Base-by-base conservation (phyloP, 768 basidiomycete species). In the Kwoniella mangroviensis region DNA sequence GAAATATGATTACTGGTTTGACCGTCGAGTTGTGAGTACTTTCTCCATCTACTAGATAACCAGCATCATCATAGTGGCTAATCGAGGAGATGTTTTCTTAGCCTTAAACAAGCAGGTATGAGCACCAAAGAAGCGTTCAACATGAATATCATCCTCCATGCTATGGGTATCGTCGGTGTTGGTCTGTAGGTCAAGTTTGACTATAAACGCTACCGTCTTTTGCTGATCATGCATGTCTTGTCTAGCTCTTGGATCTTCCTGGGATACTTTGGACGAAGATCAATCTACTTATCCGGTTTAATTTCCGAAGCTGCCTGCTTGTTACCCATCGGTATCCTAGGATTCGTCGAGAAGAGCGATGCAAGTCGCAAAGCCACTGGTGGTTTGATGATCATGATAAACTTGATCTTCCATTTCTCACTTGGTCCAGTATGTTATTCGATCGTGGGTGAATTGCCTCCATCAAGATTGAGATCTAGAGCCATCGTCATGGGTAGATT, bases 341-440 rank as follows among this genome's bases (percentile, higher is more conserved):
- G 75, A 24, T 70, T 41, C 49, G 40, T 74, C 55, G 52, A 57
- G 1, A 43, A 63, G 9, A 58, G 26, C 15, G 60, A 58, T 53
- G 12, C 65, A 21, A 41, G 42, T n/a, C 54, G 65, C 22, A 62
- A 66, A 34, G 73, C 68, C 0, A 67, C 67, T 9, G 77, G 77
- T 21, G 70, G 24, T 4, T 42, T 78, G 19, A 63, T 75, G 65
- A 73, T 76, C 43, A 43, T 74, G 60, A 73, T 72, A 49, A 76
- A 76, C 59, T 66, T 78, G 17, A 62, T 75, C 54, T 78, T 72
- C 64, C 70, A 77, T 58, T 63, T 71, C 51, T 63, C 71, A 9
- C 55, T 77, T 42, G 75, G 75, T 22, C 75, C 73, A 55, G 70
- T 75, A 19, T 75, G 67, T 72, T 76, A 76, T 63, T 67, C 72